Conservation (phyloP, 2,329 filamentous ascomycete genomes). For the Neopestalotiopsis rosae region DNA sequence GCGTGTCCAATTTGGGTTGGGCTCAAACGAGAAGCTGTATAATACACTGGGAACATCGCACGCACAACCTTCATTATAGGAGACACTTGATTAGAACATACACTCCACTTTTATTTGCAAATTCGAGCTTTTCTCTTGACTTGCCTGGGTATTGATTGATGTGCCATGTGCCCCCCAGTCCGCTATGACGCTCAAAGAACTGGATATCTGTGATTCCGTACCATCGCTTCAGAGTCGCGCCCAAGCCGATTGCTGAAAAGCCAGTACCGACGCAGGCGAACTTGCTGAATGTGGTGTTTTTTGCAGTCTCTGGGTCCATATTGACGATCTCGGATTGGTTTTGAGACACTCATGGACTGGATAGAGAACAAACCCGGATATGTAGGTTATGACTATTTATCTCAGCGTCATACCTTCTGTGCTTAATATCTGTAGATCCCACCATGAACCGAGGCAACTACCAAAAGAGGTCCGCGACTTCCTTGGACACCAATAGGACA, state of each 20-base stretch:
- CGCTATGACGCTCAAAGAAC: constrained; percentile 63
- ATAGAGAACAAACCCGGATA: neutral
- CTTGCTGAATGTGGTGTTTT: neutral
- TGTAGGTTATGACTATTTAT: too few species aligned
- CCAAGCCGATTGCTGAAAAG: constrained; percentile 66
- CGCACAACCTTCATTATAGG: constrained; percentile 39
- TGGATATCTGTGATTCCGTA: constrained; percentile 63
- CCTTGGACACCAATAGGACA: neutral
- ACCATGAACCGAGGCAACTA: neutral
- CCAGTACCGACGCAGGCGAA: constrained; percentile 57
- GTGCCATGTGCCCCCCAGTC: constrained; percentile 69
- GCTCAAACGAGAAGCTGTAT: constrained; percentile 62
- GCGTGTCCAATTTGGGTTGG: constrained; percentile 65
- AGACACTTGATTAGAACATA: neutral
- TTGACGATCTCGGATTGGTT: neutral
- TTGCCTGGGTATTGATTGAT: constrained; percentile 65
- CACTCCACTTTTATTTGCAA: too few species aligned
- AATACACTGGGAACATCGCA: constrained; percentile 65
- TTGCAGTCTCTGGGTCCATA: neutral
- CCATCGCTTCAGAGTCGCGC: constrained; percentile 61
- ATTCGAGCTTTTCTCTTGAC: neutral
- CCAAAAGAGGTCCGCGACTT: neutral
- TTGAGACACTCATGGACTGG: neutral
- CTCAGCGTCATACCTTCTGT: neutral
- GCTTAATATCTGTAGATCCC: neutral